These are phyloP conservation scores for Fusarium cyanostomum DNA, from an alignment of 2,329 filamentous ascomycete species.

Conservation along the genomic window DNA sequence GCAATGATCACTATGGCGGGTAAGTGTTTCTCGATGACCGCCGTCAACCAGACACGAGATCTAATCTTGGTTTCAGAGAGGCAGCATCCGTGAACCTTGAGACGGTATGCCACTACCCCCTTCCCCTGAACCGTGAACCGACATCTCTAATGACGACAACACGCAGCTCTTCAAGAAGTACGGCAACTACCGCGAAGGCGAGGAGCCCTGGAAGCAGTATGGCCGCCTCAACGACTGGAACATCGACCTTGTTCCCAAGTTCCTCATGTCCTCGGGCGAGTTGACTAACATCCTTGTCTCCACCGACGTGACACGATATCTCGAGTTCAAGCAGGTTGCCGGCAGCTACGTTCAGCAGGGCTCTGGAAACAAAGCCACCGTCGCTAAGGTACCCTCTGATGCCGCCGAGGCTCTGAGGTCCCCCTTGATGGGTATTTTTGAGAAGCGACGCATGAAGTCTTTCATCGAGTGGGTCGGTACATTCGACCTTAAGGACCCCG, in stretches of 20 bases:
- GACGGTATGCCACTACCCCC: slow-evolving; percentile 66
- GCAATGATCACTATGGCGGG: slow-evolving; percentile 99
- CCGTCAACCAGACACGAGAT: background rate
- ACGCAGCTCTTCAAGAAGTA: slow-evolving; percentile 94
- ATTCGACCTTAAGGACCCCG: slow-evolving; percentile 82
- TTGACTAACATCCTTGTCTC: slow-evolving; percentile 98
- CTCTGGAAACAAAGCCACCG: slow-evolving; percentile 80
- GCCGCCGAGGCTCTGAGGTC: slow-evolving; percentile 90
- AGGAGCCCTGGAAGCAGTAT: slow-evolving; percentile 98
- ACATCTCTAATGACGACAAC: slow-evolving; percentile 31
- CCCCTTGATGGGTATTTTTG: slow-evolving; percentile 95
- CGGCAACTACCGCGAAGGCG: slow-evolving; percentile 79
- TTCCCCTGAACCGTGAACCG: slow-evolving; percentile 29
- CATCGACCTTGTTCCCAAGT: slow-evolving; percentile 97
- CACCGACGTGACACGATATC: slow-evolving; percentile 88
- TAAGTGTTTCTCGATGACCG: slow-evolving; percentile 57
- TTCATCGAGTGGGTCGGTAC: slow-evolving; percentile 96
- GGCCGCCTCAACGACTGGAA: slow-evolving; percentile 98
- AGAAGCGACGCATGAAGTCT: slow-evolving; percentile 96
- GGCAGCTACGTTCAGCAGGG: slow-evolving; percentile 97
- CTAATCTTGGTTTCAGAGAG: slow-evolving; percentile 65
- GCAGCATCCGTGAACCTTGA: slow-evolving; percentile 97
- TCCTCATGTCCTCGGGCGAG: slow-evolving; percentile 98
- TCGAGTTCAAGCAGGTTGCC: slow-evolving; percentile 93
- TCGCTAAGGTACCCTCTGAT: slow-evolving; percentile 97